phyloP scores from a whole-genome alignment of 176 grass and related monocot species.

The Ensete ventricosum region DNA sequence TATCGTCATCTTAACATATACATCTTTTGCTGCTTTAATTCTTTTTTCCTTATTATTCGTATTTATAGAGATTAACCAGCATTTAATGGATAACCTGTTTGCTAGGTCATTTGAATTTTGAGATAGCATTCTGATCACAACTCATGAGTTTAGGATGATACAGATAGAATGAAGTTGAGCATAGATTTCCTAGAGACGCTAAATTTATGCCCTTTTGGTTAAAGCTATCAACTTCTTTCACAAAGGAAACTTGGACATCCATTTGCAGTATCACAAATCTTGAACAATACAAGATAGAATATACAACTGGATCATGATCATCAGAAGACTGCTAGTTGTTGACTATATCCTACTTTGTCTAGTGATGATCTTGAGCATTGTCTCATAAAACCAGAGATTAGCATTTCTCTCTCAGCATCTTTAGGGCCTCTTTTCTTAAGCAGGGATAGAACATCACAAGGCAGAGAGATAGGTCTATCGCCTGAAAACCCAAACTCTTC shows the following conservation, averaged over 20 bases:
- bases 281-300: background rate
- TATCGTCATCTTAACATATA: no score
- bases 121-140: constrained; percentile 11
- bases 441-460: constrained; percentile 24
- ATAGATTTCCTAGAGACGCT: background rate
- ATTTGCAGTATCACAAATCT: background rate
- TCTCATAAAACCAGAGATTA: constrained; percentile 13
- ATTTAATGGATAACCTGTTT: constrained; percentile 16
- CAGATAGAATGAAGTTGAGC: background rate
- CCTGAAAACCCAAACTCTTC: constrained; percentile 31
- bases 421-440: constrained; percentile 12
- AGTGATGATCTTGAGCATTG: constrained; percentile 1
- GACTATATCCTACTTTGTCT: background rate
- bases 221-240: background rate
- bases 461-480: constrained; percentile 30
- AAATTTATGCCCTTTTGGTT: background rate
- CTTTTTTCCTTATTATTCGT: no score
- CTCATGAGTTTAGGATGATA: background rate
- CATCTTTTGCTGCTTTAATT: no score
- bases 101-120: constrained; percentile 19
- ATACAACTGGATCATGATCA: background rate
- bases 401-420: constrained; percentile 20
- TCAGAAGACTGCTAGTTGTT: background rate
- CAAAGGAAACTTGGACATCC: background rate
- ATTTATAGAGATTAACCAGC: no score